Percentiles rank a stretch among this genome's conserved stretches.
These are phyloP conservation scores for Myriosclerotinia scirpicola DNA, from an alignment of 2,329 filamentous ascomycete genomes.

Conservation along the genomic window DNA sequence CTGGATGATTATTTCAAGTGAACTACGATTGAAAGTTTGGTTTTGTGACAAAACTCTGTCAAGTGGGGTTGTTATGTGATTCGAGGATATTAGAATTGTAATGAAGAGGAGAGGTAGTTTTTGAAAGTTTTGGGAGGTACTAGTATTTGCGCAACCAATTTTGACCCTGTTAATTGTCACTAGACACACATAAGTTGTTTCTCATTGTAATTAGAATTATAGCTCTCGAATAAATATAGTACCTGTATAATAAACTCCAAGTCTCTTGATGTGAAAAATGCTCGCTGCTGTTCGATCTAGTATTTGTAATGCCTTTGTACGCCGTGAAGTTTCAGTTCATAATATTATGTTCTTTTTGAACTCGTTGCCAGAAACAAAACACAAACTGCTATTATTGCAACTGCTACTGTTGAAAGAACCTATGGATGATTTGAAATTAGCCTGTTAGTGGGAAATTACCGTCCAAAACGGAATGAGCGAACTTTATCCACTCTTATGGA, in stretches of 20 bases:
- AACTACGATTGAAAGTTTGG: not conserved
- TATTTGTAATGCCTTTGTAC: not conserved
- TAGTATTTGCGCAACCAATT: slow-evolving; percentile 24
- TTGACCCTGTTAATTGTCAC: slow-evolving; percentile 19
- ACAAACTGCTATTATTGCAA: slow-evolving; percentile 65
- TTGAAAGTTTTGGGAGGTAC: slow-evolving; percentile 18
- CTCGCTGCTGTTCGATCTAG: not conserved
- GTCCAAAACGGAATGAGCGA: not conserved
- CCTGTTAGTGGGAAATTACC: not conserved
- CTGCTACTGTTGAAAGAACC: slow-evolving; percentile 62
- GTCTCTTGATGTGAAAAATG: not conserved
- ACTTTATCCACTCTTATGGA: not conserved
- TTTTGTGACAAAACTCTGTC: not conserved
- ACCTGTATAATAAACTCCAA: not conserved
- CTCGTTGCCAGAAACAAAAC: slow-evolving; percentile 57
- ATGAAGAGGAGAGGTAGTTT: slow-evolving; percentile 15
- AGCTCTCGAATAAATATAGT: not conserved
- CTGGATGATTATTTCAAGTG: not conserved
- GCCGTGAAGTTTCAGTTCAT: slow-evolving; percentile 25
- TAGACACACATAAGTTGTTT: slow-evolving; percentile 11
- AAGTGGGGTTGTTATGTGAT: not conserved
- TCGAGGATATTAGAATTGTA: slow-evolving; percentile 22
- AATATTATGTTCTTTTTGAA: slow-evolving; percentile 30
- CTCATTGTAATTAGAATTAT: slow-evolving; percentile 22
- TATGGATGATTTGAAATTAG: slow-evolving; percentile 38